Conservation (phyloP, 73 alveolate genomes). For the Paramecium sonneborni region DNA sequence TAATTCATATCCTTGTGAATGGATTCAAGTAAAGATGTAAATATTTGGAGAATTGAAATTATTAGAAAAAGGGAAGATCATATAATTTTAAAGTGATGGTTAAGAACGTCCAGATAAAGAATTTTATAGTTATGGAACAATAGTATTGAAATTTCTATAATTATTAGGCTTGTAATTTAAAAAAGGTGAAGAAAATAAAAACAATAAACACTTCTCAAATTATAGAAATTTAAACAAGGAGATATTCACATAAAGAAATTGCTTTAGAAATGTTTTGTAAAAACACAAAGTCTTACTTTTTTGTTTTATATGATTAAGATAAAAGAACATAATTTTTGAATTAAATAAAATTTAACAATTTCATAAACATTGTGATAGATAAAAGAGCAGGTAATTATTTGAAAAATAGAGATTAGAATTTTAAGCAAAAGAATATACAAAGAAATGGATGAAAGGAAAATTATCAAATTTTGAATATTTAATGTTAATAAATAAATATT, state of each 20-base stretch:
- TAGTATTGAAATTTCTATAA: background rate
- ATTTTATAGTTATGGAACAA: constrained; percentile 54
- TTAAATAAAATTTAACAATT: background rate
- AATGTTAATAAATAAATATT: constrained; percentile 86
- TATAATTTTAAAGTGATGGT: constrained; percentile 3
- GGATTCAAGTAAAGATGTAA: background rate
- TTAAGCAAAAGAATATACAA: constrained; percentile 23
- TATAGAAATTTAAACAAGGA: constrained; percentile 54
- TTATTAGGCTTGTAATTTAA: constrained; percentile 19
- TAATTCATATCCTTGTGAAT: background rate
- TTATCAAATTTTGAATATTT: constrained; percentile 92
- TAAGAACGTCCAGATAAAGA: constrained; percentile 16
- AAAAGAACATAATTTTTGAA: constrained; percentile 34
- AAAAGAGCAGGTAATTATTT: constrained; percentile 14
- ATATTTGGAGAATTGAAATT: background rate
- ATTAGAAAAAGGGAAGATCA: background rate
- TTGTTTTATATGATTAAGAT: constrained; percentile 48
- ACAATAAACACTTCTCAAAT: constrained; percentile 20
- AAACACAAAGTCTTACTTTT: constrained; percentile 55
- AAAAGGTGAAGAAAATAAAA: background rate
- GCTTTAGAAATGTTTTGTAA: constrained; percentile 72
- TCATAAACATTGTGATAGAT: background rate
- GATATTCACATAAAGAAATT: constrained; percentile 66
- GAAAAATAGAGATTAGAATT: background rate
- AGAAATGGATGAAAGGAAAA: constrained; percentile 93